A percentile compares a stretch with the other conserved stretches of the same genome.
Conservation (phyloP, 2,329 filamentous ascomycete genomes). For the Aureobasidium lini region DNA sequence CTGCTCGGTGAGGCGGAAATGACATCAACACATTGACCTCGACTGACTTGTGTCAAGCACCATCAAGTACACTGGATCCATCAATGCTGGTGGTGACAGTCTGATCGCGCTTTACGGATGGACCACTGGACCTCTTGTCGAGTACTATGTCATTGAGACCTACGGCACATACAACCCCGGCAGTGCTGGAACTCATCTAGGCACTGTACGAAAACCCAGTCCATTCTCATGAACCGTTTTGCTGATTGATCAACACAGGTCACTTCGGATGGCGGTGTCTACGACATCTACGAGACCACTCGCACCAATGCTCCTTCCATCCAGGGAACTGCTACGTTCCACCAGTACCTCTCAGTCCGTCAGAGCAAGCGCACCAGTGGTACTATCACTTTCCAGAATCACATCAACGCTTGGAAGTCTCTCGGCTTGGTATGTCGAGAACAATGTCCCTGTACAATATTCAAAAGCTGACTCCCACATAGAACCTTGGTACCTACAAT, state of each 20-base stretch:
- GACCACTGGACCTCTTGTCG: slow-evolving; percentile 47
- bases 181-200: slow-evolving; percentile 36
- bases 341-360: slow-evolving; percentile 49
- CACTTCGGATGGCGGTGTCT: slow-evolving; percentile 45
- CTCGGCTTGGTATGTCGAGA: slow-evolving; percentile 32
- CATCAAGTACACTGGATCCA: slow-evolving; percentile 44
- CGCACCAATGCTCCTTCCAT: slow-evolving; percentile 43
- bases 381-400: slow-evolving; percentile 42
- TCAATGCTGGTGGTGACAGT: slow-evolving; percentile 41
- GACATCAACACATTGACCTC: no score
- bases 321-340: slow-evolving; percentile 47
- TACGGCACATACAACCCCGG: slow-evolving; percentile 43
- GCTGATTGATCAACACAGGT: slow-evolving; percentile 21
- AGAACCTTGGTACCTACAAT: slow-evolving; percentile 40
- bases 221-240: accelerated
- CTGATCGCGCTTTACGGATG: slow-evolving; percentile 55
- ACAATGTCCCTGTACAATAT: no score
- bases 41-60: slow-evolving; percentile 27
- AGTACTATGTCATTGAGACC: slow-evolving; percentile 52
- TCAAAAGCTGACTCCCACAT: not conserved
- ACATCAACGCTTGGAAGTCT: slow-evolving; percentile 48
- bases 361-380: slow-evolving; percentile 43
- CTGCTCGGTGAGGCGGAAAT: slow-evolving; percentile 34
- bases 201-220: slow-evolving; percentile 26
- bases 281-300: slow-evolving; percentile 44